Evolutionary conservation across 129 eudicot species (phyloP), one percentile per base, ranked within the genome.

Genomic region (Cynara cardunculus): DNA sequence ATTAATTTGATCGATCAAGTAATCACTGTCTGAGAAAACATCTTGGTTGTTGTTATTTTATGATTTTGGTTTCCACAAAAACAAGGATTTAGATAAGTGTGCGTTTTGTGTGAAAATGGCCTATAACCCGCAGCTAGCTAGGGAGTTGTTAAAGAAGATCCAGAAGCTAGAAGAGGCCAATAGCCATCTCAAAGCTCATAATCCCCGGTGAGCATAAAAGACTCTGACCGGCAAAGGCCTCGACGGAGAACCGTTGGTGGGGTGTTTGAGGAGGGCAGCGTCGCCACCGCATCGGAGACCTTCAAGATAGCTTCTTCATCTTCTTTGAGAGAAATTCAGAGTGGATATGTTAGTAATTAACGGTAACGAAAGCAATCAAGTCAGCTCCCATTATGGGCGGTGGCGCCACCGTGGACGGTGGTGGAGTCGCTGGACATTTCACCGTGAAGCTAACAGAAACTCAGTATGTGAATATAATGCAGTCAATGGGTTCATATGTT

Each of bases 401-500:
- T 28, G 31, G 31, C 31, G 31, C 31, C 31, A 3, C 31, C 31
- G 1, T 28, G 31, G 31, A 4, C 35, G 73, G 84, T 27, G 61
- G 74, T 39, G 82, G 56, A 31, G 35, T 31, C 35, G 6, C 30
- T 18, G 81, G 70, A 53, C 70, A 80, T 25, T 73, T 85, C 69
- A 86, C 86, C 27, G 84, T 84, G 65, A 84, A 88, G 69, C 89
- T 92, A 25, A 83, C 87, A 14, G 98, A 93, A 44, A 74, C 74
- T 75, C 92, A 87, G 85, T 90, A 87, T 82, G 72, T 89, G 90
- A 93, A 87, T 72, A 89, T 93, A 78, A 81, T 93, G 89, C 89
- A 93, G 81, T 91, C 96, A 53, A 89, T 93, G 94, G 98, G 96
- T 93, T 75, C 92, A 93, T 83, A 88, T 93, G 62, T 81, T 80